These are phyloP conservation scores for Orbilia javanica DNA, from an alignment of 2,329 filamentous ascomycete genomes.

Conservation along the genomic window DNA sequence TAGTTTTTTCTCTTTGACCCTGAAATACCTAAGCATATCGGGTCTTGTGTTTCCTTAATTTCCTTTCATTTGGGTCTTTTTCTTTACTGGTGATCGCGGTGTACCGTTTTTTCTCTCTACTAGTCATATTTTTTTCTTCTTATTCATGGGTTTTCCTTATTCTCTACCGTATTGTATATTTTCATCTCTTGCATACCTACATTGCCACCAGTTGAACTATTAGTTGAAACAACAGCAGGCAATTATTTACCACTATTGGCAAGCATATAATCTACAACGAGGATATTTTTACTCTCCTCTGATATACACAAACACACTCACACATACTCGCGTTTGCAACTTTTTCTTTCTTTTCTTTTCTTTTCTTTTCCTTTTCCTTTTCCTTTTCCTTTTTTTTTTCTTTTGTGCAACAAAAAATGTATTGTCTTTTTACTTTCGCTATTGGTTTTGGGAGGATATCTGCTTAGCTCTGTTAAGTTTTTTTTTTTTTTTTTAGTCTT, in stretches of 20 bases:
- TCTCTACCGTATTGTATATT: conserved; percentile 50
- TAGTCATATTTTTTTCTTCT: conserved; percentile 19
- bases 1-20: conserved; percentile 19
- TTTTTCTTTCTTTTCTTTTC: conserved; percentile 8
- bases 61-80: conserved; percentile 33
- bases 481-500: conserved; percentile 1
- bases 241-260: conserved; percentile 33
- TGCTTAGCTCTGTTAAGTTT: conserved; percentile 4
- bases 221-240: conserved; percentile 23
- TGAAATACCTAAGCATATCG: conserved; percentile 51
- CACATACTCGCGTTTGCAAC: neutral
- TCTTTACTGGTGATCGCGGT: conserved; percentile 40
- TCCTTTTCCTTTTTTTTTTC: neutral
- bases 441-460: conserved; percentile 46
- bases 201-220: conserved; percentile 33
- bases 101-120: conserved; percentile 33
- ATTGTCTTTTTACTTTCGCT: conserved; percentile 18
- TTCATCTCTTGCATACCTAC: conserved; percentile 35
- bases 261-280: conserved; percentile 35
- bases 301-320: conserved; percentile 30
- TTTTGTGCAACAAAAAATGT: no score
- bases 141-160: conserved; percentile 29
- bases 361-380: no score
- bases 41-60: conserved; percentile 45
- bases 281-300: conserved; percentile 18